A percentile compares a stretch with the other conserved stretches of the same genome.
Evolutionary conservation across 2,329 filamentous ascomycete genomes (phyloP).

Genomic region (Xylariaceae sp.): DNA sequence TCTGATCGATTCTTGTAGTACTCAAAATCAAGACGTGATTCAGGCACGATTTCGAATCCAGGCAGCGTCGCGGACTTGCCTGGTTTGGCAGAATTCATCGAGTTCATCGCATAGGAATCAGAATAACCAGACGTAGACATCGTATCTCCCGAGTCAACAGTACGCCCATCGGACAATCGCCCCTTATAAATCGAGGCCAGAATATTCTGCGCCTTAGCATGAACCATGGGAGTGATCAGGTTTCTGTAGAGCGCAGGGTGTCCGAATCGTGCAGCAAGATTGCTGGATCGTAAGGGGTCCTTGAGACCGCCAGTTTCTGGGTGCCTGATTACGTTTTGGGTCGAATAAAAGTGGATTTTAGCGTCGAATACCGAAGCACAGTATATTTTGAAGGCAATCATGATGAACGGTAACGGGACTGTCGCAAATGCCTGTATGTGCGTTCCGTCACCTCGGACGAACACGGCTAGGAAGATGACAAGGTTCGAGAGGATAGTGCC

Average conservation of each 20-base stretch:
- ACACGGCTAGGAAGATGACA: conserved; percentile 77
- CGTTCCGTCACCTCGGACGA: conserved; percentile 67
- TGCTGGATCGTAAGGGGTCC: conserved; percentile 65
- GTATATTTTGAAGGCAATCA: conserved; percentile 86
- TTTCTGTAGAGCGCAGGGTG: conserved; percentile 58
- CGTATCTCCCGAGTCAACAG: conserved; percentile 61
- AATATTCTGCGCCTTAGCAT: conserved; percentile 82
- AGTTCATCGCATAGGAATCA: conserved; percentile 79
- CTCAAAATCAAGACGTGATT: conserved; percentile 85
- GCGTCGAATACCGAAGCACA: conserved; percentile 78
- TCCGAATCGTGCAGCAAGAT: conserved; percentile 78
- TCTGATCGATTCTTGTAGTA: conserved; percentile 91
- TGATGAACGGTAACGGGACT: conserved; percentile 76
- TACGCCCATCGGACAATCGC: conserved; percentile 71
- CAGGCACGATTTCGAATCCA: conserved; percentile 89
- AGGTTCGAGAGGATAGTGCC: conserved; percentile 78
- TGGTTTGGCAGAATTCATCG: conserved; percentile 67
- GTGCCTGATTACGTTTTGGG: conserved; percentile 59
- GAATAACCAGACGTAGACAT: conserved; percentile 74
- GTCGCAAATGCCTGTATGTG: conserved; percentile 69
- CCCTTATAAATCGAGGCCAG: conserved; percentile 87
- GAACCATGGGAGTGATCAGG: conserved; percentile 34
- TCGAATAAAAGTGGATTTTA: conserved; percentile 81
- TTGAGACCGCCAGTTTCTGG: conserved; percentile 55
- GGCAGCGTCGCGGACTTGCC: conserved; percentile 59